Evolutionary conservation across 2,329 filamentous ascomycete genomes (phyloP).

Genomic region (Trichoderma sp.): DNA sequence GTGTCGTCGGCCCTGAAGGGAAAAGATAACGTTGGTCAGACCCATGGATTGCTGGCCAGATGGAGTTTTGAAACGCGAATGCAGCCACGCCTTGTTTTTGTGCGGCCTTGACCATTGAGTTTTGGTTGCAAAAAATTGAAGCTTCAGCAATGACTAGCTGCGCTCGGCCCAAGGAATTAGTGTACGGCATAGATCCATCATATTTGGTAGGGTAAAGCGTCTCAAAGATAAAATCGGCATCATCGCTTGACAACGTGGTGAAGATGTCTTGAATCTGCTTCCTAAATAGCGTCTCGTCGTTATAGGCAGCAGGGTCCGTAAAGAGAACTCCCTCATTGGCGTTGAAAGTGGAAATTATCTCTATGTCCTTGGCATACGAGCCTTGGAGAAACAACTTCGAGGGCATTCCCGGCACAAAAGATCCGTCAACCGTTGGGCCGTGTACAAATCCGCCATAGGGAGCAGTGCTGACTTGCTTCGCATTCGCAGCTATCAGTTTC

Average conservation of each 20-base stretch:
- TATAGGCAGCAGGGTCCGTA: background rate
- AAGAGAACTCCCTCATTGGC: conserved; percentile 5
- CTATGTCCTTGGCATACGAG: conserved; percentile 7
- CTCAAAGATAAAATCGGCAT: background rate
- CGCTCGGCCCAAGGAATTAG: background rate
- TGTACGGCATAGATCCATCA: conserved; percentile 14
- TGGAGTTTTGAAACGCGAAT: conserved; percentile 8
- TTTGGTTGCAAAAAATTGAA: conserved; percentile 12
- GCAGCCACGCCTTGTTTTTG: conserved; percentile 2
- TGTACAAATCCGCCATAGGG: conserved; percentile 12
- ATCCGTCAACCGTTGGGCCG: conserved; percentile 17
- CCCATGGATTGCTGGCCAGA: conserved; percentile 9
- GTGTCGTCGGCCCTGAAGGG: background rate
- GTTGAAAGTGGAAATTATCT: background rate
- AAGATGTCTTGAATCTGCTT: background rate
- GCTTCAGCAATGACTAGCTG: conserved; percentile 10
- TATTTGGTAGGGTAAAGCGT: conserved; percentile 10
- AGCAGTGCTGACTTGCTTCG: conserved; percentile 15
- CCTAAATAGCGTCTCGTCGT: background rate
- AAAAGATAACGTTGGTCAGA: conserved; percentile 6
- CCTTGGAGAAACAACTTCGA: conserved; percentile 18
- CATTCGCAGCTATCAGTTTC: background rate
- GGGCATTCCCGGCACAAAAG: conserved; percentile 20
- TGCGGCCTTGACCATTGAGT: background rate
- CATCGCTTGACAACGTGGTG: background rate